Conservation (phyloP, 2,329 filamentous ascomycete species). For the Zymoseptoria tritici region DNA sequence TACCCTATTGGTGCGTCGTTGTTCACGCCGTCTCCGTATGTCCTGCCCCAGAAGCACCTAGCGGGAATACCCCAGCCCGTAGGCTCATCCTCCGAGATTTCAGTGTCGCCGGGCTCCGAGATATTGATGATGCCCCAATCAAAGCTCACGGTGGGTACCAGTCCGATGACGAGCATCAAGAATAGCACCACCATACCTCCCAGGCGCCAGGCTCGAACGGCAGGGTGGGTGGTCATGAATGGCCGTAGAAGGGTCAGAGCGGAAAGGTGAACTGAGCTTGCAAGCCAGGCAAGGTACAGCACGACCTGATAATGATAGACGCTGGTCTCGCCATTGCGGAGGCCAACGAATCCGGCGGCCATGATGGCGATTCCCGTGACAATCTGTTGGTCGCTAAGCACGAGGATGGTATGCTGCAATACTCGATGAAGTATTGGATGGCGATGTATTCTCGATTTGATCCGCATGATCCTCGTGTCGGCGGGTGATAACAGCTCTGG, state of each 20-base stretch:
- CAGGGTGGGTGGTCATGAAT: neutral
- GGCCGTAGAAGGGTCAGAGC: slow-evolving; percentile 8
- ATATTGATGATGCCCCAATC: slow-evolving; percentile 9
- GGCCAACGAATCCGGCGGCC: slow-evolving; percentile 5
- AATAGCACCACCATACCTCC: slow-evolving; percentile 3
- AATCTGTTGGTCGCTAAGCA: slow-evolving; percentile 13
- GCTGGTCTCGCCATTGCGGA: neutral
- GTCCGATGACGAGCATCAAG: slow-evolving; percentile 11
- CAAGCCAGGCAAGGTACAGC: slow-evolving; percentile 11
- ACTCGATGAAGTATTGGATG: neutral
- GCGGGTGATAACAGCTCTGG: slow-evolving; percentile 4
- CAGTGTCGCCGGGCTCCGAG: neutral
- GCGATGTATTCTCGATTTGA: slow-evolving; percentile 1
- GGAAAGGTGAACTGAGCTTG: slow-evolving; percentile 9
- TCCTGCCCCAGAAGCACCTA: slow-evolving; percentile 14
- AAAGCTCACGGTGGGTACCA: slow-evolving; percentile 11
- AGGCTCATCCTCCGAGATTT: neutral
- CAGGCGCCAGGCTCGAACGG: slow-evolving; percentile 2
- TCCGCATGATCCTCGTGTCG: slow-evolving; percentile 1
- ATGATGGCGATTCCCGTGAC: slow-evolving; percentile 11
- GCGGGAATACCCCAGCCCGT: slow-evolving; percentile 14
- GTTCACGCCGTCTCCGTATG: slow-evolving; percentile 16
- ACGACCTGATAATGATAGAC: slow-evolving; percentile 7
- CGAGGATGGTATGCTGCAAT: slow-evolving; percentile 1
- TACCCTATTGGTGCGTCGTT: slow-evolving; percentile 16